These are phyloP conservation scores for Lycium ferocissimum DNA, from an alignment of 257 asterid genomes.

Conservation along the genomic window DNA sequence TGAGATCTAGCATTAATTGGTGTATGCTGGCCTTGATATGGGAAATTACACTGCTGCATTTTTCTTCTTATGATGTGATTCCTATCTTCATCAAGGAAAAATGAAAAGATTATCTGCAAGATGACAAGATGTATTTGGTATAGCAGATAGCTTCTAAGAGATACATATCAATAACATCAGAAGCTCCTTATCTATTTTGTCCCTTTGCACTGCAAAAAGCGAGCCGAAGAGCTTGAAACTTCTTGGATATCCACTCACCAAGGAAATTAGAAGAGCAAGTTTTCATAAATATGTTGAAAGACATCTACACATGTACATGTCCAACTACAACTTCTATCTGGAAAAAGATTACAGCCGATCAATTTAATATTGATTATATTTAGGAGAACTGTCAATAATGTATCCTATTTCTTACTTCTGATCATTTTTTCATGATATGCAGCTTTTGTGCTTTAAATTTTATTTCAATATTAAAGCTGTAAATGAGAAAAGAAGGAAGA, in stretches of 20 bases:
- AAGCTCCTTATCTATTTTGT: neutral
- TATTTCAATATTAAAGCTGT: neutral
- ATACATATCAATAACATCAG: neutral
- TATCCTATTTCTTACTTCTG: neutral
- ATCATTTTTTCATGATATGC: neutral
- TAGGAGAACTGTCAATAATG: neutral
- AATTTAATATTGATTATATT: neutral
- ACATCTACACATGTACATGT: slow-evolving; percentile 11
- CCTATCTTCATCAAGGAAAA: neutral
- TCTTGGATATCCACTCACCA: neutral
- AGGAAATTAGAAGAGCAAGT: slow-evolving; percentile 1
- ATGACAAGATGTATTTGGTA: neutral
- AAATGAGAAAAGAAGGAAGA: neutral
- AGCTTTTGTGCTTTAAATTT: slow-evolving; percentile 14
- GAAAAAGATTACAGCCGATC: neutral
- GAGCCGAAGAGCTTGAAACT: neutral
- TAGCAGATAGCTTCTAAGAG: neutral
- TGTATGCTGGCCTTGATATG: neutral
- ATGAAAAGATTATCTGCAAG: neutral
- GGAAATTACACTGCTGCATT: neutral
- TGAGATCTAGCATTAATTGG: slow-evolving; percentile 21
- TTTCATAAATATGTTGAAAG: neutral
- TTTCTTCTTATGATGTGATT: slow-evolving; percentile 11
- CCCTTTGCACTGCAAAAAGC: neutral
- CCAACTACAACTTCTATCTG: neutral